Conservation (phyloP, 495 filamentous ascomycete genomes). For the Pseudevernia furfuracea region DNA sequence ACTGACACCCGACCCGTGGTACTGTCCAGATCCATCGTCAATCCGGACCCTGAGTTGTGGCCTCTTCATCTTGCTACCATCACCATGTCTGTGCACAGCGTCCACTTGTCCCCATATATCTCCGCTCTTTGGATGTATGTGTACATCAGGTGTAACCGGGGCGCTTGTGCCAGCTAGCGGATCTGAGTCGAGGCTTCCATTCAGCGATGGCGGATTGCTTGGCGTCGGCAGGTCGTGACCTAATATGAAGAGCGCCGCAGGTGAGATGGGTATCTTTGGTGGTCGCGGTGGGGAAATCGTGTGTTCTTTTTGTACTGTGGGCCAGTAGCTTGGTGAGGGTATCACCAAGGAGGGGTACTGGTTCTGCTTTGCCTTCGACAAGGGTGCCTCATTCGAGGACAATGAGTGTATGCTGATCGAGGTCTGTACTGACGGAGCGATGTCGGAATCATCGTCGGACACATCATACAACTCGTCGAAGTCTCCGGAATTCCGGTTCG, state of each 20-base stretch:
- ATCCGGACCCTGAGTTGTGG: slow-evolving; percentile 17
- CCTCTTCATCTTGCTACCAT: slow-evolving; percentile 6
- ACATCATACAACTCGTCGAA: slow-evolving; percentile 85
- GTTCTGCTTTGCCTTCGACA: slow-evolving; percentile 38
- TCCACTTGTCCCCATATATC: slow-evolving; percentile 35
- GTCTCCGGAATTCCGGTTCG: slow-evolving; percentile 48
- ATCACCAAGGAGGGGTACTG: slow-evolving; percentile 66
- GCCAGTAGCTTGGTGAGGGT: slow-evolving; percentile 55
- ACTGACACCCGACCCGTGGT: slow-evolving; percentile 15
- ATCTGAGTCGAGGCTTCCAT: slow-evolving; percentile 80
- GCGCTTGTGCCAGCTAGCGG: slow-evolving; percentile 72
- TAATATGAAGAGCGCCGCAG: slow-evolving; percentile 60
- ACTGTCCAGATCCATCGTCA: slow-evolving; percentile 13
- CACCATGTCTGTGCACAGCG: background rate
- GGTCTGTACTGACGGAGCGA: slow-evolving; percentile 35
- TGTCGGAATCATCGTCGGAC: slow-evolving; percentile 60
- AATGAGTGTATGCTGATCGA: slow-evolving; percentile 37
- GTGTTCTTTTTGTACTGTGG: slow-evolving; percentile 47
- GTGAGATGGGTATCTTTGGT: slow-evolving; percentile 68
- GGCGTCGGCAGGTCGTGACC: slow-evolving; percentile 58
- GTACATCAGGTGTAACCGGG: slow-evolving; percentile 70
- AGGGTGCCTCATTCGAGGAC: slow-evolving; percentile 35
- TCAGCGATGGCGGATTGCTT: slow-evolving; percentile 79
- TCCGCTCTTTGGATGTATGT: slow-evolving; percentile 44
- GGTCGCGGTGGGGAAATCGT: slow-evolving; percentile 62